Evolutionary conservation across 768 basidiomycete species (phyloP), one percentile per base, ranked within the genome.

Genomic region (Agaricus subrufescens): DNA sequence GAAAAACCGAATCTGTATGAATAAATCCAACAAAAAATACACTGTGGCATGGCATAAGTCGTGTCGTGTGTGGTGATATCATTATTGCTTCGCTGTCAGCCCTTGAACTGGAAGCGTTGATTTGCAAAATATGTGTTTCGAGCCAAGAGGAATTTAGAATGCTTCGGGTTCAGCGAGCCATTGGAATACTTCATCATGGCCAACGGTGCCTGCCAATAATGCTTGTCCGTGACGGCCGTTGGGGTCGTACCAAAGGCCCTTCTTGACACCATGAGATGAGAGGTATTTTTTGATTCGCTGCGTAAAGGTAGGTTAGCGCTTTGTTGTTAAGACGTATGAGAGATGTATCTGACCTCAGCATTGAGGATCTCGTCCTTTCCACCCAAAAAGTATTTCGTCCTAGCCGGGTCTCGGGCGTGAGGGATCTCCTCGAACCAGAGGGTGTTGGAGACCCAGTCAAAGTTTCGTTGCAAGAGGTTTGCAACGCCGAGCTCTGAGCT

Each of bases 381-480:
- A n/a, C 92, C 91, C 15, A 97, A 75, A 59, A 95, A 75, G 67
- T 92, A 89, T 49, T 86, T 69, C 0, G 87, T 82, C 64, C 82
- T 85, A 34, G 73, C 61, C 1, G 85, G 79, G 67, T 94, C 84
- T 14, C 76, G 72, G 14, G 86, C 88, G 64, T 92, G 78, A 1
- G 91, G 90, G 46, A 96, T 93, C 63, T 95, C 89, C 69, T 94
- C 91, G 58, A 83, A 90, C 84, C 89, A 98, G 10, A 98, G 75
- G 9, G 90, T 85, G 65, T 97, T 97, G 10, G 89, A 82, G 39
- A 83, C 77, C 93, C 91, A 94, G 64, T 89, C 87, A 62, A 91
- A 91, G 66, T 91, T 84, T 27, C 90, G 79, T 62, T 87, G 88
- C 45, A 97, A 77, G 54, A 91, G 82, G 67, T 94, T 89, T 6